Percentiles rank a stretch among this genome's conserved stretches.
Evolutionary conservation across 371 early-diverging fungal genomes (phyloP).

Genomic region (Syncephalastrum monosporum): DNA sequence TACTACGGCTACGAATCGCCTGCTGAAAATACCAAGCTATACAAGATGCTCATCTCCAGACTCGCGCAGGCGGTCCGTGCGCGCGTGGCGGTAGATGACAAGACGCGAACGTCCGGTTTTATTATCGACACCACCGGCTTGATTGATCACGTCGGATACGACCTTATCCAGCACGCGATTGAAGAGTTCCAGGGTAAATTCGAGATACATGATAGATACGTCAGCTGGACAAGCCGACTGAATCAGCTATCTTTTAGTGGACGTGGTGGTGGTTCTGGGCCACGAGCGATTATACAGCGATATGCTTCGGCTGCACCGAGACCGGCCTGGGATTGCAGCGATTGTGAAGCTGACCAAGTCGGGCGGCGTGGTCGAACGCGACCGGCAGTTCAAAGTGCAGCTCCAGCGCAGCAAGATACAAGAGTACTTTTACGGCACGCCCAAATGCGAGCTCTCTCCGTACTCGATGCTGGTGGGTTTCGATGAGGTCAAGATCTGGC

Average conservation of each 20-base stretch:
- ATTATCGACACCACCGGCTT: constrained; percentile 70
- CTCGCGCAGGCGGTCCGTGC: constrained; percentile 66
- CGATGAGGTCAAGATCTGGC: constrained; percentile 73
- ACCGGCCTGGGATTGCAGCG: constrained; percentile 43
- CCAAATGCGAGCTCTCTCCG: constrained; percentile 74
- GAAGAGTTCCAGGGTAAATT: constrained; percentile 63
- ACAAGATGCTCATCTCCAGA: constrained; percentile 58
- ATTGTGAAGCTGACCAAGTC: constrained; percentile 89
- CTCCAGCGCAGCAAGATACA: constrained; percentile 74
- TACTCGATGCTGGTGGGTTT: constrained; percentile 80
- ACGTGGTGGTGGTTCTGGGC: constrained; percentile 85
- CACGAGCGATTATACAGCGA: constrained; percentile 92
- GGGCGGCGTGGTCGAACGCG: constrained; percentile 92
- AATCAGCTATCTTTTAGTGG: constrained; percentile 42
- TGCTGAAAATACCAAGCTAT: constrained; percentile 76
- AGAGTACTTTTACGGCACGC: constrained; percentile 94
- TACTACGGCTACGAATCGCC: constrained; percentile 88
- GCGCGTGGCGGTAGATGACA: constrained; percentile 65
- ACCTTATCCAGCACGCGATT: constrained; percentile 64
- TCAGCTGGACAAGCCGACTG: background rate
- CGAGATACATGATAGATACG: background rate
- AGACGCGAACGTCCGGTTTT: constrained; percentile 63
- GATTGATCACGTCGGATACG: constrained; percentile 64
- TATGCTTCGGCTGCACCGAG: constrained; percentile 57
- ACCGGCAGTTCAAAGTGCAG: constrained; percentile 67